Evolutionary conservation across 371 early-diverging fungal genomes (phyloP).

Genomic region (Mucor irregularis): DNA sequence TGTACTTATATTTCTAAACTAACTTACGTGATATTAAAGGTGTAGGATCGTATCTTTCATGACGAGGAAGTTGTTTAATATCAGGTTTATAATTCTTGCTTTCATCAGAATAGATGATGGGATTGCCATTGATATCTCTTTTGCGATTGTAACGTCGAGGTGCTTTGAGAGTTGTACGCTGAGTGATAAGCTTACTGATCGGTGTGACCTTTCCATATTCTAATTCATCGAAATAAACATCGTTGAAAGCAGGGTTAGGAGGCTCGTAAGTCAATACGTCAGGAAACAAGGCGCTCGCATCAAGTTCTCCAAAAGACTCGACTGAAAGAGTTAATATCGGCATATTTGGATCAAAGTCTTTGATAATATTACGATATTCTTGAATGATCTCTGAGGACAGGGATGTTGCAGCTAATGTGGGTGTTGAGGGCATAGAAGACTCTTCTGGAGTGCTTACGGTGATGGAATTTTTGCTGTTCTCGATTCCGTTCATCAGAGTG

Average conservation of each 20-base stretch:
- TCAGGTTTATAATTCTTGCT: conserved; percentile 28
- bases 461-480: neutral
- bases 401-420: conserved; percentile 1
- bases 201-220: conserved; percentile 44
- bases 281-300: conserved; percentile 40
- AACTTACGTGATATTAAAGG: conserved; percentile 33
- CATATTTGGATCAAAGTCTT: conserved; percentile 25
- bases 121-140: conserved; percentile 35
- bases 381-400: conserved; percentile 22
- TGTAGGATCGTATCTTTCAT: conserved; percentile 28
- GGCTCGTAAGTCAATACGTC: conserved; percentile 46
- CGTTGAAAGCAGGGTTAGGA: conserved; percentile 44
- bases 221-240: conserved; percentile 44
- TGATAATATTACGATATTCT: conserved; percentile 23
- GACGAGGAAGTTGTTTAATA: conserved; percentile 33
- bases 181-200: conserved; percentile 33
- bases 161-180: conserved; percentile 39
- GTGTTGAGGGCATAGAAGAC: conserved; percentile 23
- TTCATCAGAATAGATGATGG: conserved; percentile 26
- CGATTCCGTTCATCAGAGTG: neutral
- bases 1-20: conserved; percentile 11
- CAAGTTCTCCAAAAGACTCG: conserved; percentile 25
- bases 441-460: conserved; percentile 7
- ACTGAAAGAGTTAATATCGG: conserved; percentile 30
- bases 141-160: conserved; percentile 45